Percentiles rank a stretch among this genome's conserved stretches.
phyloP scores from a whole-genome alignment of 2,329 filamentous ascomycete genomes.

The Trichoderma asperellum region DNA sequence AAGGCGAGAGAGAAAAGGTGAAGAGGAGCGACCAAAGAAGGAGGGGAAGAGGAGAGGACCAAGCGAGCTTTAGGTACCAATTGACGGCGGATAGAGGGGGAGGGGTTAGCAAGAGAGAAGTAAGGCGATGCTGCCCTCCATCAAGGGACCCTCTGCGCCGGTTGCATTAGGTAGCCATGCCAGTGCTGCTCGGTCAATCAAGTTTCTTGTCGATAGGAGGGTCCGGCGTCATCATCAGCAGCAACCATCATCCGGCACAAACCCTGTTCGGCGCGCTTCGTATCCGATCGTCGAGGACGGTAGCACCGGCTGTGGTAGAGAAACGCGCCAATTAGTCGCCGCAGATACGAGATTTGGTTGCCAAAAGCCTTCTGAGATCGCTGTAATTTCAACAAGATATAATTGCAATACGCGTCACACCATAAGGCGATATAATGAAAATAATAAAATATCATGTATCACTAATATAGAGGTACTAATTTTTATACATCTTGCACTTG shows the following conservation, averaged over 20 bases:
- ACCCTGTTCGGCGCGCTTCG: background rate
- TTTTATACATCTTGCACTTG: background rate
- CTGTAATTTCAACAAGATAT: background rate
- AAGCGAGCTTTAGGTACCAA: conserved; percentile 19
- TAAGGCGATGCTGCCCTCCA: conserved; percentile 13
- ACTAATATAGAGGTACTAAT: background rate
- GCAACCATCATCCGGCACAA: background rate
- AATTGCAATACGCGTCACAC: background rate
- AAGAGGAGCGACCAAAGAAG: conserved; percentile 27
- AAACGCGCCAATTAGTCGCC: background rate
- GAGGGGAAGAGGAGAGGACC: conserved; percentile 18
- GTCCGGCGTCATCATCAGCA: conserved; percentile 16
- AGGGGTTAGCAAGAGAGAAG: background rate
- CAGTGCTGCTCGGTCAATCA: conserved; percentile 1
- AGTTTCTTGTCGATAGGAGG: conserved; percentile 3
- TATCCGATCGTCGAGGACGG: background rate
- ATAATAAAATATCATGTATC: background rate
- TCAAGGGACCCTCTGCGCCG: background rate
- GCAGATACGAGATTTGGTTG: background rate
- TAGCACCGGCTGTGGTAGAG: background rate
- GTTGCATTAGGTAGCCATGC: background rate
- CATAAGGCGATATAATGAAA: no score
- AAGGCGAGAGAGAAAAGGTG: conserved; percentile 14
- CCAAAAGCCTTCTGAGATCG: background rate
- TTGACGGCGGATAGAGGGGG: background rate